These are phyloP conservation scores for Hygrocybe coccinea DNA, from an alignment of 768 basidiomycete genomes.

Conservation along the genomic window DNA sequence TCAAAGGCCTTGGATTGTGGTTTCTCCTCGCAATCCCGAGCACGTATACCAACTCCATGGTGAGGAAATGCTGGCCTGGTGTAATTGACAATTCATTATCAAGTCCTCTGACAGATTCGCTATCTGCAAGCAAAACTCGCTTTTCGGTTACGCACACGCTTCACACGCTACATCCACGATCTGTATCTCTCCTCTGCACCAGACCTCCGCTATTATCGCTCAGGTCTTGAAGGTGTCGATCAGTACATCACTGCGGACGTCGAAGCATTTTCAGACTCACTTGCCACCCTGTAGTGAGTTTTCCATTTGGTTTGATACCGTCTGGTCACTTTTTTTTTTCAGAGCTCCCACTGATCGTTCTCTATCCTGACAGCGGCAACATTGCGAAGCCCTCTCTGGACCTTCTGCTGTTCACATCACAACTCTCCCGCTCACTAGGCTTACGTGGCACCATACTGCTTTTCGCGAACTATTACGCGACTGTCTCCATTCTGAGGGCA, in stretches of 20 bases:
- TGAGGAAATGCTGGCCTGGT: constrained; percentile 25
- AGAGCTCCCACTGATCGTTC: not conserved
- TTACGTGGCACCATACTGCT: constrained; percentile 76
- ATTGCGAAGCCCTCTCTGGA: constrained; percentile 89
- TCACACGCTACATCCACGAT: constrained; percentile 89
- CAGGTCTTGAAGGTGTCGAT: constrained; percentile 68
- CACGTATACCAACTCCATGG: constrained; percentile 95
- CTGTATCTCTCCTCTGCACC: constrained; percentile 79
- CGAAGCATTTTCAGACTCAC: constrained; percentile 79
- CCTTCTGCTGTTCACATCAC: constrained; percentile 85
- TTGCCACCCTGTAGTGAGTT: constrained; percentile 83
- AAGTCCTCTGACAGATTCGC: constrained; percentile 54
- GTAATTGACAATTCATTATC: not conserved
- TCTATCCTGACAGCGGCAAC: constrained; percentile 61
- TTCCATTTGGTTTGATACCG: not conserved
- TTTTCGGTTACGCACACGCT: constrained; percentile 73
- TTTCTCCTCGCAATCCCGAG: constrained; percentile 87
- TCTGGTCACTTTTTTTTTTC: not conserved
- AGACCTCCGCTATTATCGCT: constrained; percentile 65
- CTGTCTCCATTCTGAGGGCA: constrained; percentile 71
- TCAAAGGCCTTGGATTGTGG: constrained; percentile 80
- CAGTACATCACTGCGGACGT: constrained; percentile 94
- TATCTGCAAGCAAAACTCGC: constrained; percentile 85
- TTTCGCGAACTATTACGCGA: constrained; percentile 82
- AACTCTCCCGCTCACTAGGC: constrained; percentile 83